phyloP scores from a whole-genome alignment of 331 rosid species.

The Quercus lobata region DNA sequence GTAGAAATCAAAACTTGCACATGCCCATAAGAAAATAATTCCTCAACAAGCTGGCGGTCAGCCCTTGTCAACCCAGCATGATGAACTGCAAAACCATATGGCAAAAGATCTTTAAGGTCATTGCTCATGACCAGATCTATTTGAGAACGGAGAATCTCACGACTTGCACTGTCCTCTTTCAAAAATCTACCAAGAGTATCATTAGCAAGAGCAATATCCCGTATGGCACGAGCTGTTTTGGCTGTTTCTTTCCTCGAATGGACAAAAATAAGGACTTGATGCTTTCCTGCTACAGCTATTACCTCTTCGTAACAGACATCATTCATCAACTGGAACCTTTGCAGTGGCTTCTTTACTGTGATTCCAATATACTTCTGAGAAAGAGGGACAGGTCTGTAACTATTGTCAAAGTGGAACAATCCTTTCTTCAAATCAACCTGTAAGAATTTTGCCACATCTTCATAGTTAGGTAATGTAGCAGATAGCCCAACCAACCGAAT shows the following conservation, averaged over 20 bases:
- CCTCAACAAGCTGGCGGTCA: slow-evolving; percentile 96
- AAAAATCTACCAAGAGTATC: slow-evolving; percentile 94
- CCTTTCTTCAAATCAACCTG: slow-evolving; percentile 78
- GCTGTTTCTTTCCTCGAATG: slow-evolving; percentile 97
- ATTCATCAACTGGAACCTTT: slow-evolving; percentile 98
- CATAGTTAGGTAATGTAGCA: slow-evolving; percentile 88
- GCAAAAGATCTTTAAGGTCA: slow-evolving; percentile 92
- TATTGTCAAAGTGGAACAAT: slow-evolving; percentile 76
- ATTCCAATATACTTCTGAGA: slow-evolving; percentile 93
- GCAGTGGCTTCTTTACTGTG: slow-evolving; percentile 89
- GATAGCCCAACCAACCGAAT: slow-evolving; percentile 95
- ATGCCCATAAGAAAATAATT: slow-evolving; percentile 91
- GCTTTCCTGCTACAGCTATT: slow-evolving; percentile 88
- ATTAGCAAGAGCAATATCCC: slow-evolving; percentile 88
- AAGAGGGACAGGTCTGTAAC: slow-evolving; percentile 95
- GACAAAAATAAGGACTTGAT: slow-evolving; percentile 93
- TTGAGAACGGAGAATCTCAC: slow-evolving; percentile 91
- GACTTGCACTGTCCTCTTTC: slow-evolving; percentile 95
- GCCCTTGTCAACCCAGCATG: slow-evolving; percentile 92
- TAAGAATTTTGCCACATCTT: slow-evolving; percentile 90
- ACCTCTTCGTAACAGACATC: slow-evolving; percentile 93
- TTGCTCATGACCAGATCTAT: slow-evolving; percentile 95
- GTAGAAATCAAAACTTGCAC: slow-evolving; percentile 95
- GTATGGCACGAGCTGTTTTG: slow-evolving; percentile 91
- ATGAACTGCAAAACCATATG: slow-evolving; percentile 95